A percentile compares a stretch with the other conserved stretches of the same genome.
phyloP scores from a whole-genome alignment of 805 yeast species.

The Saturnispora sekii region DNA sequence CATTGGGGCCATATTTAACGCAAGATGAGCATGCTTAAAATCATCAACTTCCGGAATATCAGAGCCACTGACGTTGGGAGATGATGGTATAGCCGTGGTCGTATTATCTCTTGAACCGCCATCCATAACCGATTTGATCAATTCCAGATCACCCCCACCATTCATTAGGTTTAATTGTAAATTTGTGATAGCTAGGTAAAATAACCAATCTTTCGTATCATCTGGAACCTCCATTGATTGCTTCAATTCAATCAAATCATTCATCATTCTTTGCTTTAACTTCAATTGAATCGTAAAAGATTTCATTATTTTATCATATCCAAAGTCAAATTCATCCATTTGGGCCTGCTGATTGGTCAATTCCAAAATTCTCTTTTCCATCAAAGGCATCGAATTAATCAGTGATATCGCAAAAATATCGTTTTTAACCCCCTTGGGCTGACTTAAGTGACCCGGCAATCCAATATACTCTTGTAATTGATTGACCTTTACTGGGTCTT shows the following conservation, averaged over 20 bases:
- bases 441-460: neutral
- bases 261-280: slow-evolving; percentile 13
- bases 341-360: slow-evolving; percentile 11
- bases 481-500: slow-evolving; percentile 3
- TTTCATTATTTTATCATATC: slow-evolving; percentile 16
- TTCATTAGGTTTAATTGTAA: neutral
- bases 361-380: slow-evolving; percentile 13
- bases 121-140: neutral
- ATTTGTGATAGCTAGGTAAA: neutral
- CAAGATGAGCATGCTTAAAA: neutral
- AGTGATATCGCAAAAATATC: slow-evolving; percentile 19
- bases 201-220: neutral
- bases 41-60: neutral
- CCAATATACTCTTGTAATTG: slow-evolving; percentile 1
- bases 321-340: slow-evolving; percentile 18
- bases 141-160: neutral
- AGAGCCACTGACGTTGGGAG: too few relatives aligned
- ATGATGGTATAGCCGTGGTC: neutral
- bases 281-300: slow-evolving; percentile 14
- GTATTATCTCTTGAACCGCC: neutral
- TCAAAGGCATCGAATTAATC: slow-evolving; percentile 18
- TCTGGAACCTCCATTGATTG: neutral
- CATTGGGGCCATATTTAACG: slow-evolving; percentile 15
- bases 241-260: slow-evolving; percentile 2
- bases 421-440: slow-evolving; percentile 11